Conservation (phyloP, 2,329 filamentous ascomycete species). For the Pseudocercospora eumusae region DNA sequence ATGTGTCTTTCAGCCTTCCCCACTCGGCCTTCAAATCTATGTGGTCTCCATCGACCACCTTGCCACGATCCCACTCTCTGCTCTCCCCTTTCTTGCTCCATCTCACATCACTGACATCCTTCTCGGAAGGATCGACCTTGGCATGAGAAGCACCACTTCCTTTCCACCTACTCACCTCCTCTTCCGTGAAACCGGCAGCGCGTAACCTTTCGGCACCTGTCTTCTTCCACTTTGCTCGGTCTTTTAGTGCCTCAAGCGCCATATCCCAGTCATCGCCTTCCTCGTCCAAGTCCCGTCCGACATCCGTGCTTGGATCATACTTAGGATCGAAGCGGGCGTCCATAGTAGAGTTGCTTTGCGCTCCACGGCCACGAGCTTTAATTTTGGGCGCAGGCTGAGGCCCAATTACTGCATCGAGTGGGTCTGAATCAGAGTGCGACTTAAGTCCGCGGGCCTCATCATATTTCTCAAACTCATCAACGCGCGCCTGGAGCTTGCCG, state of each 20-base stretch:
- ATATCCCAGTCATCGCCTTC: slow-evolving; percentile 72
- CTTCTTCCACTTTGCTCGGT: slow-evolving; percentile 75
- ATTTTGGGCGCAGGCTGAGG: slow-evolving; percentile 53
- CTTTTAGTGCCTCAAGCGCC: slow-evolving; percentile 73
- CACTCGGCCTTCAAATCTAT: slow-evolving; percentile 55
- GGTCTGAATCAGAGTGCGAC: slow-evolving; percentile 61
- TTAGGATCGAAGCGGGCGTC: slow-evolving; percentile 74
- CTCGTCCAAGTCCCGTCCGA: slow-evolving; percentile 47
- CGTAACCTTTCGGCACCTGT: slow-evolving; percentile 74
- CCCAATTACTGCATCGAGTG: slow-evolving; percentile 74
- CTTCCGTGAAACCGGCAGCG: slow-evolving; percentile 75
- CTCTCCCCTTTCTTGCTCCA: slow-evolving; percentile 52
- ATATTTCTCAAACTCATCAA: slow-evolving; percentile 1
- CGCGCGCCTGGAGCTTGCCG: neutral
- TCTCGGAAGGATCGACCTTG: slow-evolving; percentile 44
- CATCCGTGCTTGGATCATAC: slow-evolving; percentile 62
- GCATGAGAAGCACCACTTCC: neutral
- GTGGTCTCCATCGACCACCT: slow-evolving; percentile 59
- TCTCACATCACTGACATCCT: slow-evolving; percentile 53
- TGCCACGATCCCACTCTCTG: slow-evolving; percentile 68
- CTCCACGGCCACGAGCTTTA: slow-evolving; percentile 70
- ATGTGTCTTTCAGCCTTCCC: slow-evolving; percentile 37
- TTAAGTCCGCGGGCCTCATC: neutral
- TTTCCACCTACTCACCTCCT: slow-evolving; percentile 50
- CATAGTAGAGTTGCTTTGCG: slow-evolving; percentile 61